These are phyloP conservation scores for Pterocarpus macrocarpus DNA, from an alignment of 306 rosid species.

Conservation along the genomic window DNA sequence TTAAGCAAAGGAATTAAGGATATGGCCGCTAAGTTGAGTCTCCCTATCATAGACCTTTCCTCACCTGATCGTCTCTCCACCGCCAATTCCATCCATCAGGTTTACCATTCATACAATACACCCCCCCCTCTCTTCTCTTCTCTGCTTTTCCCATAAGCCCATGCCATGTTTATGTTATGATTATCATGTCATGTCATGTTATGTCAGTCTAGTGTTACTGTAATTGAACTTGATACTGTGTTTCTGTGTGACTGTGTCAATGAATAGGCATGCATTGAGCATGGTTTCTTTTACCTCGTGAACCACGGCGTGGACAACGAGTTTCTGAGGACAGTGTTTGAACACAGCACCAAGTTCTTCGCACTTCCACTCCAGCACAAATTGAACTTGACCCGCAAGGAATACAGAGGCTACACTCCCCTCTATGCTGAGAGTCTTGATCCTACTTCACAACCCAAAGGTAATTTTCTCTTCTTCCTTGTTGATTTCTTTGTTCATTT, in stretches of 20 bases:
- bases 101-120: not conserved
- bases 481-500: not conserved
- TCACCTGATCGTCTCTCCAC: constrained; percentile 65
- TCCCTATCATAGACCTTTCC: constrained; percentile 76
- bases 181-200: not conserved
- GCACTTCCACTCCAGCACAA: constrained; percentile 67
- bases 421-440: constrained; percentile 73
- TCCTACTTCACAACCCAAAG: constrained; percentile 61
- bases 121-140: not conserved
- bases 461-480: constrained; percentile 32
- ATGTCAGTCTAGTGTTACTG: no score
- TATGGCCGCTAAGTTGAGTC: constrained; percentile 53
- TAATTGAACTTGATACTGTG: not conserved
- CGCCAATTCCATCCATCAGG: constrained; percentile 74
- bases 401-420: constrained; percentile 81
- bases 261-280: constrained; percentile 72
- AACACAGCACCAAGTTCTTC: constrained; percentile 67
- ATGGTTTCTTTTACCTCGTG: constrained; percentile 87
- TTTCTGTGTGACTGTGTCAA: not conserved
- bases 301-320: constrained; percentile 80
- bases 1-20: not conserved
- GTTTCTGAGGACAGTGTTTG: constrained; percentile 53
- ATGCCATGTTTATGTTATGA: not conserved
- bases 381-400: constrained; percentile 65
- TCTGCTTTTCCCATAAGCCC: not conserved